Percentiles rank a stretch among this genome's conserved stretches.
These are phyloP conservation scores for Wickerhamiella hasegawae DNA, from an alignment of 805 yeast genomes.

Conservation along the genomic window DNA sequence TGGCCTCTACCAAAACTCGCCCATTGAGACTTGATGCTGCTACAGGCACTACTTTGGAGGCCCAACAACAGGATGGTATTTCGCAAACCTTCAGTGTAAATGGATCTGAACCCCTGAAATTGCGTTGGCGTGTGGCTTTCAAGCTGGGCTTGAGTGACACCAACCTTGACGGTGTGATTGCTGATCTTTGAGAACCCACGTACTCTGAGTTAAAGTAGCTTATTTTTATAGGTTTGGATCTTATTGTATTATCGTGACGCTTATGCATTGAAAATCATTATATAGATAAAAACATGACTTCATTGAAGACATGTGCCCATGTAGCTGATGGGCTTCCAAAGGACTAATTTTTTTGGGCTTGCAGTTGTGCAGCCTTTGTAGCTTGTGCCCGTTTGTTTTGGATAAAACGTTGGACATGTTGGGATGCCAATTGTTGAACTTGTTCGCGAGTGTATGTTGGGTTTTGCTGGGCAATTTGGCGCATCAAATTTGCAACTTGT, in stretches of 20 bases:
- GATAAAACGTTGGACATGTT: slow-evolving; percentile 12
- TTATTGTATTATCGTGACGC: no score
- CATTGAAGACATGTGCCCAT: no score
- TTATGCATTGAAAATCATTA: no score
- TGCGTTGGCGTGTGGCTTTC: slow-evolving; percentile 63
- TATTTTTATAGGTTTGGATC: no score
- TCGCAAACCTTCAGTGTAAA: slow-evolving; percentile 32
- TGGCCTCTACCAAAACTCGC: slow-evolving; percentile 58
- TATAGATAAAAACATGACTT: no score
- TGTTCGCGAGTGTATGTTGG: slow-evolving; percentile 14
- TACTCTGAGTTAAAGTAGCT: neutral
- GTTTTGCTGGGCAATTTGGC: slow-evolving; percentile 10
- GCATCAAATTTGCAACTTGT: slow-evolving; percentile 12
- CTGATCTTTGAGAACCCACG: slow-evolving; percentile 2
- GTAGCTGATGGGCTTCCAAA: no score
- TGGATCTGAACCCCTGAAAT: slow-evolving; percentile 31
- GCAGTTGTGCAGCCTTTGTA: slow-evolving; percentile 6
- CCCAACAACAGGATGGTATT: slow-evolving; percentile 33
- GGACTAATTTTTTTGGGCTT: no score
- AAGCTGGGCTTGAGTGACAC: slow-evolving; percentile 28
- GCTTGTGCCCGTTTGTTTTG: slow-evolving; percentile 10
- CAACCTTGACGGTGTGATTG: slow-evolving; percentile 29
- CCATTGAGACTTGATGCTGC: slow-evolving; percentile 46
- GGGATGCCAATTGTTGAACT: slow-evolving; percentile 13
- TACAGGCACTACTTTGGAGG: slow-evolving; percentile 35